Evolutionary conservation across 2,329 filamentous ascomycete species (phyloP).

Genomic region (Graphilbum fragrans): DNA sequence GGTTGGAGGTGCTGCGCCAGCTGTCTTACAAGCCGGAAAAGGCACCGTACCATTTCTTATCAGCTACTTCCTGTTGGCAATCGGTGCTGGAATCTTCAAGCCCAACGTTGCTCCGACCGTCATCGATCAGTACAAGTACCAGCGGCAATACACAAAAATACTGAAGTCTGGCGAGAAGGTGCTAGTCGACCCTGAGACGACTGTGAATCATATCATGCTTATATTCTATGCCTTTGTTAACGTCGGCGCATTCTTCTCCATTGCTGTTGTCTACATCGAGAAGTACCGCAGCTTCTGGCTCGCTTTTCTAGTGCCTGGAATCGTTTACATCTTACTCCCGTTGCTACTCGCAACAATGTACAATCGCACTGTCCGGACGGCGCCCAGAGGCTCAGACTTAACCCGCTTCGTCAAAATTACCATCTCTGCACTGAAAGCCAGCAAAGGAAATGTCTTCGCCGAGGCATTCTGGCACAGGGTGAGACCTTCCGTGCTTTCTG

Average conservation of each 20-base stretch:
- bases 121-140: slow-evolving; percentile 29
- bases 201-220: slow-evolving; percentile 29
- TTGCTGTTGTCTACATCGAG: slow-evolving; percentile 61
- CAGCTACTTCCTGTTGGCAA: slow-evolving; percentile 51
- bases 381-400: slow-evolving; percentile 55
- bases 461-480: slow-evolving; percentile 46
- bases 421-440: slow-evolving; percentile 38
- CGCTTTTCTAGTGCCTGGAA: slow-evolving; percentile 37
- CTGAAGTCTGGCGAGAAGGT: slow-evolving; percentile 25
- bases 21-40: slow-evolving; percentile 37
- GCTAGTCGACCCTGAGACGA: slow-evolving; percentile 33
- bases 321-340: slow-evolving; percentile 48
- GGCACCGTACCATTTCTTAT: slow-evolving; percentile 48
- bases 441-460: slow-evolving; percentile 37
- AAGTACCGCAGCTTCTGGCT: slow-evolving; percentile 69
- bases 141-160: slow-evolving; percentile 27
- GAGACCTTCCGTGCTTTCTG: slow-evolving; percentile 39
- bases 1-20: slow-evolving; percentile 49
- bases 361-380: slow-evolving; percentile 41
- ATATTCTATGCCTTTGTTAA: slow-evolving; percentile 57
- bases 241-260: slow-evolving; percentile 46
- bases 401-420: slow-evolving; percentile 45
- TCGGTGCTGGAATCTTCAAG: slow-evolving; percentile 63
- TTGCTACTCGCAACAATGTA: slow-evolving; percentile 43
- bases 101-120: slow-evolving; percentile 37